Base-by-base conservation (phyloP, 177 flowering plant genomes). In the Vitis hybrid region DNA sequence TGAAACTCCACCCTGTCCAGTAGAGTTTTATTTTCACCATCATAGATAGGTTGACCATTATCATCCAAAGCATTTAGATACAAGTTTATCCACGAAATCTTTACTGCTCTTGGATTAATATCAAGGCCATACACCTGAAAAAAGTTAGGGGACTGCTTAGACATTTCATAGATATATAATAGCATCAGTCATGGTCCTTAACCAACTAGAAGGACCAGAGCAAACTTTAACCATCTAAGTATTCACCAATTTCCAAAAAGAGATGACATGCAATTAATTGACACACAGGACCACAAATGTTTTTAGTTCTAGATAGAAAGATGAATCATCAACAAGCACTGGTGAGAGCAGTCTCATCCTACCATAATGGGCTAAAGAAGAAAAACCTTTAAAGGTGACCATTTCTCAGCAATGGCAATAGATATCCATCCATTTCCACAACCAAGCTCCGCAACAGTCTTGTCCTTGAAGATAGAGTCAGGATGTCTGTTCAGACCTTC, bases 381-480 rank as follows among this genome's bases (percentile, higher is more conserved):
- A 19, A 62, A 64, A 52, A 93, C 97, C 98, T 95, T 95, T 7
- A 67, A 81, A 56, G 99, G 99, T 57, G 79, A 78, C 97, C 98
- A 95, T 68, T 95, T 95, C 62, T 88, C 93, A 69, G 98, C 97
- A 66, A 93, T 88, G 21, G 97, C 99, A 72, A 95, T 93, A 61
- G 98, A 81, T 79, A 93, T 93, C 99, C 99, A 95, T 64, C 99
- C 99, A 84, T 95, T 95, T 55, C 99, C 98, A 78, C 99, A 95
- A 12, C 99, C 99, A 69, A 95, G 90, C 76, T 95, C 99, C 56
- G 97, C 82, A 52, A 95, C 93, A 23, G 94, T 81, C 80, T 80
- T 93, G 78, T 93, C 99, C 79, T 84, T 87, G 80, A 93, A 95
- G 32, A 91, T 91, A 13, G 97, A 87, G 56, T 88, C 89, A 4